Percentiles rank a stretch among this genome's conserved stretches.
phyloP scores from a whole-genome alignment of 192 early-diverging fungal genomes.

The Mortierella alpina region DNA sequence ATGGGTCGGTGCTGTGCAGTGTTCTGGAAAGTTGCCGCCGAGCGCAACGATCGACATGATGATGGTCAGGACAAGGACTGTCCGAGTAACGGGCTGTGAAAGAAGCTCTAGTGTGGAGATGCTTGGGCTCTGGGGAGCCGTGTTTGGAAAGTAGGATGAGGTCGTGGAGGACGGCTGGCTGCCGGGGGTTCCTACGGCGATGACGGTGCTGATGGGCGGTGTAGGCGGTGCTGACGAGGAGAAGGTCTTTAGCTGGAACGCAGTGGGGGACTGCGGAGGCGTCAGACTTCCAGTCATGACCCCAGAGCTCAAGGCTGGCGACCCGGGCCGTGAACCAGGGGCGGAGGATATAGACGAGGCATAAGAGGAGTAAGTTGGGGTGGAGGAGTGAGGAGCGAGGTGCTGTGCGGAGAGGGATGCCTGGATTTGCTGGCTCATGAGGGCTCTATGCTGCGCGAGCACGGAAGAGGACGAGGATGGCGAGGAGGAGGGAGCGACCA shows the following conservation, averaged over 20 bases:
- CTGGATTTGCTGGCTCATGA: constrained; percentile 36
- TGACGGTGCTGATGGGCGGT: constrained; percentile 39
- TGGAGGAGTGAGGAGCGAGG: constrained; percentile 35
- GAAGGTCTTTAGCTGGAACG: constrained; percentile 42
- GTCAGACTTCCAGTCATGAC: constrained; percentile 24
- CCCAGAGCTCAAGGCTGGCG: constrained; percentile 27
- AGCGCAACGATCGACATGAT: constrained; percentile 33
- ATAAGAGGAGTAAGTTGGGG: constrained; percentile 38
- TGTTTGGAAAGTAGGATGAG: constrained; percentile 26
- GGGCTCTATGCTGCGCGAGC: constrained; percentile 25
- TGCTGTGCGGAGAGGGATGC: constrained; percentile 39
- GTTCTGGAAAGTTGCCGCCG: constrained; percentile 42
- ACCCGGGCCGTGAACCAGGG: constrained; percentile 38
- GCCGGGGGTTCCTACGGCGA: constrained; percentile 28
- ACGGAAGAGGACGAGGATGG: constrained; percentile 4
- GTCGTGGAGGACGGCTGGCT: constrained; percentile 22
- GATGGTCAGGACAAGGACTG: constrained; percentile 27
- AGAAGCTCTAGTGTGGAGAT: constrained; percentile 14
- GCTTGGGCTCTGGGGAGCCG: constrained; percentile 4
- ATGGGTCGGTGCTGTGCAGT: constrained; percentile 34
- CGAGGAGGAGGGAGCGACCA: constrained; percentile 27
- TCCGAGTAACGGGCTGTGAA: constrained; percentile 26
- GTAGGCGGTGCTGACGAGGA: constrained; percentile 36
- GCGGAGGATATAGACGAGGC: constrained; percentile 50
- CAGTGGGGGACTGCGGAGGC: constrained; percentile 41